These are phyloP conservation scores for Leishmania gerbilli DNA, from an alignment of 208 protist genomes.

Conservation along the genomic window DNA sequence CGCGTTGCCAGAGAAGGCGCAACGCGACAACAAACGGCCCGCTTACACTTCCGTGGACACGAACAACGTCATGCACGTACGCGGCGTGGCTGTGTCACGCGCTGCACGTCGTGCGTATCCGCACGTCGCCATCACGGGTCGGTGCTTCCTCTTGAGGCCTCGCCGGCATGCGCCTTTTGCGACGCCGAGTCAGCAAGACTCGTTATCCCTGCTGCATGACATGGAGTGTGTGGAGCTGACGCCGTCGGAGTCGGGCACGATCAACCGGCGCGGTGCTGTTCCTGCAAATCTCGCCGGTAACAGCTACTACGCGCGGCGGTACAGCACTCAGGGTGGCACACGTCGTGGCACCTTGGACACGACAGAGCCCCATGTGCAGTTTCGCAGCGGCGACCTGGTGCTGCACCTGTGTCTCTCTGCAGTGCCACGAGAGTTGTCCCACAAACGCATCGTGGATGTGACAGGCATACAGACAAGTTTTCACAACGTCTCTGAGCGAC, in stretches of 20 bases:
- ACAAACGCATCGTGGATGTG: conserved; percentile 67
- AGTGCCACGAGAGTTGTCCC: conserved; percentile 40
- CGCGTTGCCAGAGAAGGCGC: background rate
- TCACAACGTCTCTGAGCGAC: conserved; percentile 47
- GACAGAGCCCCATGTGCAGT: background rate
- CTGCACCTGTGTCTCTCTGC: conserved; percentile 33
- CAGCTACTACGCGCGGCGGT: conserved; percentile 74
- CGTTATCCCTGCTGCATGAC: background rate
- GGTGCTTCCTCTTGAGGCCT: conserved; percentile 33
- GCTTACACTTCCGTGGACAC: background rate
- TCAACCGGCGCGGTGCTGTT: background rate
- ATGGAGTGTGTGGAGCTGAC: conserved; percentile 32
- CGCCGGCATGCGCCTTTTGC: background rate
- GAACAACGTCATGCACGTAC: background rate
- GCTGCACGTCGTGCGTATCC: conserved; percentile 16
- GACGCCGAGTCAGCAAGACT: background rate
- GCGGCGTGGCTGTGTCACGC: background rate
- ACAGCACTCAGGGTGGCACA: conserved; percentile 11
- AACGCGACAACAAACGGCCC: background rate
- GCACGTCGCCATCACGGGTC: conserved; percentile 21
- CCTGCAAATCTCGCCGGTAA: conserved; percentile 67
- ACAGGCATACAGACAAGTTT: conserved; percentile 75
- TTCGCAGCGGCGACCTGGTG: conserved; percentile 45
- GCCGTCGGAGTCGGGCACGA: background rate
- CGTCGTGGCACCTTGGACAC: background rate